Percentiles rank a stretch among this genome's conserved stretches.
Evolutionary conservation across 2,329 filamentous ascomycete species (phyloP).

Genomic region (Xylaria sp.): DNA sequence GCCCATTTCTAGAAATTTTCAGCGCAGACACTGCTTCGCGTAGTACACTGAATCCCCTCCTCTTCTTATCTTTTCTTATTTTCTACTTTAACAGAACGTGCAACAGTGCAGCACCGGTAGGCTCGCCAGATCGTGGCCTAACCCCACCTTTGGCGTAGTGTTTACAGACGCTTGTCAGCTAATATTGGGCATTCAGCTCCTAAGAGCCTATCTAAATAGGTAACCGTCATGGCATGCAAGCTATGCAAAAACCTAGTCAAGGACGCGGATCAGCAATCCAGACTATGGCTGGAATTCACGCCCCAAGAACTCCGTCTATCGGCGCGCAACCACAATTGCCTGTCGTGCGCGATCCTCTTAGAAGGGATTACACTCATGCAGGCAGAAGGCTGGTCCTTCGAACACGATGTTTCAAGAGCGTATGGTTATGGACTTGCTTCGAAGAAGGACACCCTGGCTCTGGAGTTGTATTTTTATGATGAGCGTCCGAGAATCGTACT

Average conservation of each 20-base stretch:
- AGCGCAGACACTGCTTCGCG: neutral
- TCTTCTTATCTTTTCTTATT: neutral
- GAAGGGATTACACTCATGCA: neutral
- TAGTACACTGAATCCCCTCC: neutral
- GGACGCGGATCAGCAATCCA: neutral
- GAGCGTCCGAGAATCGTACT: neutral
- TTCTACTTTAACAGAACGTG: neutral
- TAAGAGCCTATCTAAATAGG: neutral
- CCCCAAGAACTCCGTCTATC: neutral
- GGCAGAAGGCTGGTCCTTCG: neutral
- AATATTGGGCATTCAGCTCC: neutral
- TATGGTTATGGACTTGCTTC: neutral
- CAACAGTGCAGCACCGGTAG: neutral
- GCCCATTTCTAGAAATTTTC: neutral
- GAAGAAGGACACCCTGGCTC: neutral
- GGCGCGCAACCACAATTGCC: neutral
- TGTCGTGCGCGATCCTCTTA: neutral
- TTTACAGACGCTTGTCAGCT: neutral
- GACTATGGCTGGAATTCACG: neutral
- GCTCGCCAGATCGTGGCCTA: neutral
- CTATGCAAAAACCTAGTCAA: neutral
- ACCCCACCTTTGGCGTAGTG: neutral
- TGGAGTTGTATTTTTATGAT: neutral
- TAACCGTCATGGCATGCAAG: neutral
- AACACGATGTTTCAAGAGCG: neutral